Conservation (phyloP, 2,329 filamentous ascomycete genomes). For the Pseudogymnoascus destructans region DNA sequence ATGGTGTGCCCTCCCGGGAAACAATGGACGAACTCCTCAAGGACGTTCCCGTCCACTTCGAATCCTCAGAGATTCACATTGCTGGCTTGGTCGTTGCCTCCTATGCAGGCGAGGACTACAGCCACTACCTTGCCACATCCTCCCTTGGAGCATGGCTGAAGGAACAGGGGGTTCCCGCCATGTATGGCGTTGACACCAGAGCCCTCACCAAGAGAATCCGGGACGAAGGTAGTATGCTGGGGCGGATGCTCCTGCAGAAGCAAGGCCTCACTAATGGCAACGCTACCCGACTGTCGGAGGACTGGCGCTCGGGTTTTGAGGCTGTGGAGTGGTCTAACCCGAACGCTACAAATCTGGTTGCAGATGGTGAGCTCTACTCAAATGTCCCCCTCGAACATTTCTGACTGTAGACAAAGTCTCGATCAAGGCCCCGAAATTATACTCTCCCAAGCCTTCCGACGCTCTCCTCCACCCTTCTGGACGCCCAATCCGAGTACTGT, state of each 20-base stretch:
- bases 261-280: conserved; percentile 31
- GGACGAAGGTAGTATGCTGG: conserved; percentile 91
- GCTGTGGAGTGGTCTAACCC: conserved; percentile 80
- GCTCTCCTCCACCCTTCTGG: conserved; percentile 80
- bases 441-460: conserved; percentile 57
- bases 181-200: conserved; percentile 90
- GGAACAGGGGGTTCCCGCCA: conserved; percentile 84
- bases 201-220: conserved; percentile 89
- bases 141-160: conserved; percentile 93
- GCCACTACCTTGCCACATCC: conserved; percentile 81
- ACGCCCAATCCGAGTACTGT: conserved; percentile 73
- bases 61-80: conserved; percentile 85
- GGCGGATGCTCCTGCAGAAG: conserved; percentile 70
- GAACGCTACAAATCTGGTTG: conserved; percentile 84
- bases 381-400: conserved; percentile 20
- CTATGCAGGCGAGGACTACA: conserved; percentile 90
- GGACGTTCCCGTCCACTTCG: conserved; percentile 84
- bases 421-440: conserved; percentile 73
- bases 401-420: conserved; percentile 55
- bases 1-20: conserved; percentile 84
- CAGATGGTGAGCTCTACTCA: conserved; percentile 60
- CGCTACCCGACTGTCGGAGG: conserved; percentile 29
- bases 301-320: conserved; percentile 52
- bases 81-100: conserved; percentile 82
- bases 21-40: conserved; percentile 71